A percentile compares a stretch with the other conserved stretches of the same genome.
Conservation (phyloP, 129 eudicot species). For the Centaurea solstitialis region DNA sequence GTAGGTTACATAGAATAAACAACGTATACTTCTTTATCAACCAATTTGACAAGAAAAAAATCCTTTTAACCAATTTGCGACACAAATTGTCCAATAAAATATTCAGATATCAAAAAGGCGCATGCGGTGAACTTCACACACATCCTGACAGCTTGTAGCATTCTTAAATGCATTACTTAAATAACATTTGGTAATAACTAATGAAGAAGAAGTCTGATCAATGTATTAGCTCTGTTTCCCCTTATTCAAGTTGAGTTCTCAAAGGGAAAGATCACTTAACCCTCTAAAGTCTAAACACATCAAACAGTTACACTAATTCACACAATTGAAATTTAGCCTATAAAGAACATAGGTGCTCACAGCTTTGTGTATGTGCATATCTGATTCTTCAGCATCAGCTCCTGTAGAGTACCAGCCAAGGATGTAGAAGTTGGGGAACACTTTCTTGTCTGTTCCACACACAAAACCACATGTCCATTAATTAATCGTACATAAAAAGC, state of each 20-base stretch:
- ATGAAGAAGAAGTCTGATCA: too few species aligned
- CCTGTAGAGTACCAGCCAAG: slow-evolving; percentile 99
- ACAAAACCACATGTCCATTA: background rate
- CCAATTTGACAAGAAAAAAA: background rate
- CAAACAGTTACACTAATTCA: background rate
- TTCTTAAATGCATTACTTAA: too few species aligned
- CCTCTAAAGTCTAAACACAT: too few species aligned
- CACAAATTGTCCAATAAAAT: background rate
- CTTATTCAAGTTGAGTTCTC: background rate
- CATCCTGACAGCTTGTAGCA: background rate
- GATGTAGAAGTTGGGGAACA: slow-evolving; percentile 82
- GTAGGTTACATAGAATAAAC: background rate
- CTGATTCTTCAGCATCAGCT: slow-evolving; percentile 87
- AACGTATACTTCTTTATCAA: background rate
- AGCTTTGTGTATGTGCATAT: slow-evolving; percentile 91
- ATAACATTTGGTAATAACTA: too few species aligned
- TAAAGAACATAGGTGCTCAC: slow-evolving; percentile 42
- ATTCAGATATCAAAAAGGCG: background rate
- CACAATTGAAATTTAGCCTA: background rate
- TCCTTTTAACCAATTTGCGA: background rate
- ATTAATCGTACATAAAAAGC: background rate
- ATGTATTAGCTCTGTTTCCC: too few species aligned
- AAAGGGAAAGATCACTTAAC: background rate
- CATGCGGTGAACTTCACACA: background rate
- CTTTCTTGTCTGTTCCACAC: slow-evolving; percentile 80